Evolutionary conservation across 371 early-diverging fungal species (phyloP), one percentile per base, ranked within the genome.

Genomic region (Lichtheimia hyalospora): DNA sequence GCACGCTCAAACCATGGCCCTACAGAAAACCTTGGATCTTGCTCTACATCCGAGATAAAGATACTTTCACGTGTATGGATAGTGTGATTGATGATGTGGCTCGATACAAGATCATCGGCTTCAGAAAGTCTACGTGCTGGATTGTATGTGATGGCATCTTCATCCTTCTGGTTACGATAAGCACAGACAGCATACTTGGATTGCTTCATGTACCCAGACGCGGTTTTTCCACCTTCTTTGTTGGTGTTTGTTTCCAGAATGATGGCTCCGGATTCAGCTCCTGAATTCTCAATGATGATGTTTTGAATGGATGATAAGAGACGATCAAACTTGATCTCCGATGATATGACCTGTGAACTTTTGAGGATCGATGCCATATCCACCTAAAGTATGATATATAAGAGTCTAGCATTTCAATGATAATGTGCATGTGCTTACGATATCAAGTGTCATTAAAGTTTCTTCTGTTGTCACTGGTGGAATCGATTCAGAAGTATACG

Each of bases 311-410:
- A 67, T 39, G 71, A 64, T 39, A 78, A 39, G 1, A 78, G 27
- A 27, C 63, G 59, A 24, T 78, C 75, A 60, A 78, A 78, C 39
- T 71, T 73, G 43, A 78, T 74, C 64, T 75, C 79, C 5, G 73
- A 73, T 8, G 75, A 75, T 49, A 78, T 73, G 13, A 78, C 79
- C 63, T 78, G 79, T 0, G 73, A 70, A 23, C 75, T 75, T 61
- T 78, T 78, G 14, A 78, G 60, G n/a, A 78, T 78, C 0, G 79
- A 78, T 16, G 75, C 79, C 66, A 78, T 68, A 46, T 78, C 79
- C 1, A 58, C 40, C 59, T 58, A 21, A 21, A 40, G n/a, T n/a
- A n/a, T n/a, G n/a, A n/a, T n/a, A n/a, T n/a, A n/a, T n/a, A n/a
- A n/a, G n/a, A n/a, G n/a, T n/a, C n/a, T n/a, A n/a, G n/a, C n/a